Conservation (phyloP, 495 filamentous ascomycete genomes). For the Talaromyces adpressus region DNA sequence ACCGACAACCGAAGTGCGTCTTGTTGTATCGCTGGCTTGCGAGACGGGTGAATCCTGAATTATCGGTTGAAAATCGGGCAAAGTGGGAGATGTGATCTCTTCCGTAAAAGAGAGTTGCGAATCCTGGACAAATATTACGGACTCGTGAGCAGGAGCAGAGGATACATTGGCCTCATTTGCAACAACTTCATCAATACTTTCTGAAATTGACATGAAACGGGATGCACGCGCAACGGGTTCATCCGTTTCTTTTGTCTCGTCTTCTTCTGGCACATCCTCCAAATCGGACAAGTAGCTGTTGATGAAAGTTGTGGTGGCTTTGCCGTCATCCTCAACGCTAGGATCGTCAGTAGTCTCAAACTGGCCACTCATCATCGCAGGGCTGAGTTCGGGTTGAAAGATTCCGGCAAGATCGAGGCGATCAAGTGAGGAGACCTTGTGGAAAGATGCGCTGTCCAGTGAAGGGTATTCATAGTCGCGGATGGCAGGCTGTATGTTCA, state of each 20-base stretch:
- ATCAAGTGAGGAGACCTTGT: conserved; percentile 13
- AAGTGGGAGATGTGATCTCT: conserved; percentile 32
- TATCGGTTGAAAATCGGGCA: conserved; percentile 23
- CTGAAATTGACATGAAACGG: neutral
- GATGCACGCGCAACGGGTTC: neutral
- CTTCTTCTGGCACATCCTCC: conserved; percentile 67
- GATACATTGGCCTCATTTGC: neutral
- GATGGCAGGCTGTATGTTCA: conserved; percentile 22
- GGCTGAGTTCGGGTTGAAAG: conserved; percentile 13
- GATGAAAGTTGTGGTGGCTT: conserved; percentile 38
- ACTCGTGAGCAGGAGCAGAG: neutral
- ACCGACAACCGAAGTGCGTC: conserved; percentile 1
- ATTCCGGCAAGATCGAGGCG: conserved; percentile 18
- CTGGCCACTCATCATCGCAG: conserved; percentile 34
- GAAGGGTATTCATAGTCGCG: conserved; percentile 28
- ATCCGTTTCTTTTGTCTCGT: conserved; percentile 32
- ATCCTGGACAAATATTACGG: conserved; percentile 7
- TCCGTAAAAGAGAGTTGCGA: conserved; percentile 22
- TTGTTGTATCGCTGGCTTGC: conserved; percentile 9
- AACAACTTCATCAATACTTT: neutral
- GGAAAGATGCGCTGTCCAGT: conserved; percentile 16
- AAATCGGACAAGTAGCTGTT: conserved; percentile 39
- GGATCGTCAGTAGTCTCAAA: neutral
- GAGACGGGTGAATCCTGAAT: conserved; percentile 7
- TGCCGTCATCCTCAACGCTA: conserved; percentile 22